phyloP scores from a whole-genome alignment of 495 filamentous ascomycete genomes.

The Penicillium pancosmium region DNA sequence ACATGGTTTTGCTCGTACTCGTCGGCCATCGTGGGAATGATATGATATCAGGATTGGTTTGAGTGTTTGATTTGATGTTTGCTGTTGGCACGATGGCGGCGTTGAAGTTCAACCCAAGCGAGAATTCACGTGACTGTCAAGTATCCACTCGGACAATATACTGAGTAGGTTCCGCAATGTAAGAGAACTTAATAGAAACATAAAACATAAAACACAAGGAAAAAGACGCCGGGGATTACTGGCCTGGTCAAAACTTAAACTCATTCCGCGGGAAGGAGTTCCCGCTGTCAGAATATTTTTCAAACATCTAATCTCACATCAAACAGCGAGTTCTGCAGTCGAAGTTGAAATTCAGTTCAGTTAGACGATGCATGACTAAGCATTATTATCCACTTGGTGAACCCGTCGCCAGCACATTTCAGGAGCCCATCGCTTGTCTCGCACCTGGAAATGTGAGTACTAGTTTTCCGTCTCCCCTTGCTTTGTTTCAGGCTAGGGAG shows the following conservation, averaged over 20 bases:
- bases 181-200: too few species aligned
- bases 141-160: background rate
- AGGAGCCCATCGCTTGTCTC: conserved; percentile 7
- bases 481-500: background rate
- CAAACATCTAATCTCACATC: background rate
- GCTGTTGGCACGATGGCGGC: too few species aligned
- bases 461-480: background rate
- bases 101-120: background rate
- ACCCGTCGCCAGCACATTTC: background rate
- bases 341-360: background rate
- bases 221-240: too few species aligned
- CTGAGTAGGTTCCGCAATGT: background rate
- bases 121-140: background rate
- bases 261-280: too few species aligned
- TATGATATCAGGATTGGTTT: too few species aligned
- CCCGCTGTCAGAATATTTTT: too few species aligned
- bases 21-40: conserved; percentile 30
- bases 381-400: background rate
- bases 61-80: too few species aligned
- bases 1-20: conserved; percentile 84
- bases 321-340: background rate
- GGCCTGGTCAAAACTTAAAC: too few species aligned
- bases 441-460: conserved; percentile 11
- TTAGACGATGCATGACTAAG: conserved; percentile 2
- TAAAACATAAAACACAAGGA: too few species aligned